Conservation (phyloP, 164 flowering plant genomes). For the Nymphaea thermarum region DNA sequence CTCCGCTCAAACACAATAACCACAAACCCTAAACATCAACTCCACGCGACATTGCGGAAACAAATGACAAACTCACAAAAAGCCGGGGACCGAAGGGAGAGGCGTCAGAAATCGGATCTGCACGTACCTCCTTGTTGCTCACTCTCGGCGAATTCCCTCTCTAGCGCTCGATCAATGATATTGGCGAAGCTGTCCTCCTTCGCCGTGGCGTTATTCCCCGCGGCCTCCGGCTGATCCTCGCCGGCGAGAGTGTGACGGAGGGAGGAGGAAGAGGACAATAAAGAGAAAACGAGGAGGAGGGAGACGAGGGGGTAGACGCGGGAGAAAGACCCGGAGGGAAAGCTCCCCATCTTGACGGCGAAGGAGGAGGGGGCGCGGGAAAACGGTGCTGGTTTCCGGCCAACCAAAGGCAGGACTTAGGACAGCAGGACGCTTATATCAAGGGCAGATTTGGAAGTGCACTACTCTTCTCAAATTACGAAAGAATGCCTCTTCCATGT, state of each 20-base stretch:
- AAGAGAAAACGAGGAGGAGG: neutral
- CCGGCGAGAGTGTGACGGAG: neutral
- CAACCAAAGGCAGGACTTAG: neutral
- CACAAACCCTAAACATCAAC: neutral
- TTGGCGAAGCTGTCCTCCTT: conserved; percentile 61
- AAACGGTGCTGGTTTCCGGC: neutral
- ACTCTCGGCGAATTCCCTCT: conserved; percentile 70
- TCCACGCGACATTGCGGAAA: neutral
- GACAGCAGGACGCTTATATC: too few species aligned
- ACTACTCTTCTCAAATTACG: too few species aligned
- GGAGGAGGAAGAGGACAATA: neutral
- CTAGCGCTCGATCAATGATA: conserved; percentile 71
- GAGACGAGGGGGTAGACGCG: neutral
- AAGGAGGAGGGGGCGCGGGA: neutral
- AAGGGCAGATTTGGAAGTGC: too few species aligned
- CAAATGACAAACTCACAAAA: neutral
- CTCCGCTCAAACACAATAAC: neutral
- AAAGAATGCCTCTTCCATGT: too few species aligned
- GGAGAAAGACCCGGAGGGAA: neutral
- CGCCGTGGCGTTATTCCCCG: conserved; percentile 18
- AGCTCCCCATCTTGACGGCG: neutral
- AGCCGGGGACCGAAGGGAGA: neutral
- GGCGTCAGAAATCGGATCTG: neutral
- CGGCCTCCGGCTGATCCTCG: neutral
- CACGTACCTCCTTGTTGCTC: conserved; percentile 47